Evolutionary conservation across 441 rosid genomes (phyloP).

Genomic region (Syzygium syzygioides): DNA sequence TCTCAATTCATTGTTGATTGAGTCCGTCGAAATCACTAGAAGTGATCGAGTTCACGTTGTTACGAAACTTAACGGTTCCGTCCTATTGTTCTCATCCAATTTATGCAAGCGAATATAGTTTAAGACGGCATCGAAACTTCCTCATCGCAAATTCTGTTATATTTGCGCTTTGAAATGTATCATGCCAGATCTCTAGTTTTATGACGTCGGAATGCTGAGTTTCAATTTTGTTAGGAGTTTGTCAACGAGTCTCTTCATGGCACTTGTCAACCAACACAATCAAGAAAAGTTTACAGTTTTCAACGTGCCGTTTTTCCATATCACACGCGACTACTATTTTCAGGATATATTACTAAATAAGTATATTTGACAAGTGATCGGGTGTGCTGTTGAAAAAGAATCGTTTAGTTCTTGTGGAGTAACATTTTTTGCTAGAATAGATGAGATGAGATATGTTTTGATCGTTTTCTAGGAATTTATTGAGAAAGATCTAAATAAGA

Average conservation of each 20-base stretch:
- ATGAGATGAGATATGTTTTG: fast-evolving
- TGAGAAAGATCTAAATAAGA: neutral
- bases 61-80: fast-evolving
- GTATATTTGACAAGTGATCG: too few species aligned
- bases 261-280: neutral
- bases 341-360: fast-evolving
- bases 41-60: neutral
- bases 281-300: neutral
- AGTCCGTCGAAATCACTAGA: fast-evolving
- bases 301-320: fast-evolving
- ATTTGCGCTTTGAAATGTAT: neutral
- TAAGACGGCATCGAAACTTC: neutral
- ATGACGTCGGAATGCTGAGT: fast-evolving
- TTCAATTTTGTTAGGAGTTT: fast-evolving
- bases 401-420: neutral
- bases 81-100: neutral
- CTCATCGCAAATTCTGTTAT: fast-evolving
- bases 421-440: neutral
- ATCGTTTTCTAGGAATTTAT: neutral
- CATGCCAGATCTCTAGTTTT: neutral
- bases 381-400: neutral
- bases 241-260: neutral
- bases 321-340: fast-evolving
- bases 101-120: neutral
- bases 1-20: fast-evolving